phyloP scores from a whole-genome alignment of 2,329 filamentous ascomycete species.

The Claviceps quebecensis region DNA sequence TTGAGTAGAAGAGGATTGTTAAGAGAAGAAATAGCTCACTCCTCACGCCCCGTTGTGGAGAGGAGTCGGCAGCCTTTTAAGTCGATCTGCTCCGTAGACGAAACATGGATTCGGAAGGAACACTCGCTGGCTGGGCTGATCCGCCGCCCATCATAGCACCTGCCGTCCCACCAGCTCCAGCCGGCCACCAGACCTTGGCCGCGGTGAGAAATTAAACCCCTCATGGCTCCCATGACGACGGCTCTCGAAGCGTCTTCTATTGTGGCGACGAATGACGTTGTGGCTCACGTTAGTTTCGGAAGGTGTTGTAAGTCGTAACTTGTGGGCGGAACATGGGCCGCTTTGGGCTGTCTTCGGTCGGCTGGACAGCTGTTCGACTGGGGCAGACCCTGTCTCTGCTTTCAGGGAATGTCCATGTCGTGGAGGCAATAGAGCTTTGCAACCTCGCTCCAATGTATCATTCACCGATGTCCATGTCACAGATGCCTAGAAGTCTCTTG shows the following conservation, averaged over 20 bases:
- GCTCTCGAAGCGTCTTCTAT: constrained; percentile 1
- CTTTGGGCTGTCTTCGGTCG: too few relatives aligned
- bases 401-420: too few relatives aligned
- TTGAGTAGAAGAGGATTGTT: neutral
- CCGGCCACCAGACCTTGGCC: neutral
- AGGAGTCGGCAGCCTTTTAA: neutral
- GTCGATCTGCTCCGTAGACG: neutral
- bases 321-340: too few relatives aligned
- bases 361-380: too few relatives aligned
- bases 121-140: neutral
- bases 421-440: too few relatives aligned
- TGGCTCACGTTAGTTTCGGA: neutral
- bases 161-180: neutral
- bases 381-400: too few relatives aligned
- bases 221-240: neutral
- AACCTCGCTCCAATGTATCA: too few relatives aligned
- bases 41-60: neutral
- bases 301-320: too few relatives aligned
- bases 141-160: neutral
- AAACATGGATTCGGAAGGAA: neutral
- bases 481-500: too few relatives aligned
- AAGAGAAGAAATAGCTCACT: too few relatives aligned
- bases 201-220: neutral
- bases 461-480: too few relatives aligned
- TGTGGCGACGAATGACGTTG: constrained; percentile 6